Evolutionary conservation across 345 rosid genomes (phyloP).

Genomic region (Anacardium occidentale): DNA sequence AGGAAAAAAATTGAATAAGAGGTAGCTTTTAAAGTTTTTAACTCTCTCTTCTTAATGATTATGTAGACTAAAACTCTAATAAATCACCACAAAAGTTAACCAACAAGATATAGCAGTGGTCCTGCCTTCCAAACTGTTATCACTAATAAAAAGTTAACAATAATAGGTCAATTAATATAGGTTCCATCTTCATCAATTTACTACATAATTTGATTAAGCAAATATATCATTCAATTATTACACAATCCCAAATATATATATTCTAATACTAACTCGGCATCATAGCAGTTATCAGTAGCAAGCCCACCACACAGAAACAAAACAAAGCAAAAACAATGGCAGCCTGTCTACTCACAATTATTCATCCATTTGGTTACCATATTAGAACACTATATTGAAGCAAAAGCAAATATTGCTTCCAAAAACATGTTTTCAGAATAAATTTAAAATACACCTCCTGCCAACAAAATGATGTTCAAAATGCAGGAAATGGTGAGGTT

Average conservation of each 20-base stretch:
- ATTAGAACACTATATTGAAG: neutral
- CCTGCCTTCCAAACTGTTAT: neutral
- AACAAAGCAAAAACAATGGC: neutral
- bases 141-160: conserved; percentile 8
- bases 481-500: neutral
- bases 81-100: neutral
- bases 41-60: neutral
- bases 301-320: neutral
- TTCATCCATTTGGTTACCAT: neutral
- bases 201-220: neutral
- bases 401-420: neutral
- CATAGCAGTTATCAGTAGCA: neutral
- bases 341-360: neutral
- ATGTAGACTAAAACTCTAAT: neutral
- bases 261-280: conserved; percentile 6
- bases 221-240: neutral
- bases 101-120: neutral
- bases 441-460: neutral
- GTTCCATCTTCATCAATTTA: neutral
- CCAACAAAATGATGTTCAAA: neutral
- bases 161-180: neutral
- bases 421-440: neutral
- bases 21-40: neutral
- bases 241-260: neutral
- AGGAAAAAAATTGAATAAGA: neutral